These are phyloP conservation scores for Micractinium sp. DNA, from an alignment of 139 green algal species.

Conservation along the genomic window DNA sequence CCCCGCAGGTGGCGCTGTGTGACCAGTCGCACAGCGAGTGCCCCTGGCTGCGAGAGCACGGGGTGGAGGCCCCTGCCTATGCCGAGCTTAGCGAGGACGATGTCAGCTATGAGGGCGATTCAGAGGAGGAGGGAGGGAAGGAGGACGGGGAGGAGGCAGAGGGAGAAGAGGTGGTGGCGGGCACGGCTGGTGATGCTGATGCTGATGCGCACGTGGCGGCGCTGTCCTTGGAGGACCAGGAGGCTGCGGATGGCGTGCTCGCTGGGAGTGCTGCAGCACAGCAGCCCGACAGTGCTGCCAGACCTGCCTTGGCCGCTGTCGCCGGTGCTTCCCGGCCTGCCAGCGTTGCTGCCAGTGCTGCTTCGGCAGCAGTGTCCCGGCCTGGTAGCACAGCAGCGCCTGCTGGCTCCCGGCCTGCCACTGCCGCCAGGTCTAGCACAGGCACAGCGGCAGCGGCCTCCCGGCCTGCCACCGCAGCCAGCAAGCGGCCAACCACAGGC, in stretches of 20 bases:
- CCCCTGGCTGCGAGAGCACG: constrained; percentile 1
- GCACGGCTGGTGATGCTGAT: neutral
- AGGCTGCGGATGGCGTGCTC: neutral
- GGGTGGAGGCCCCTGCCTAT: constrained; percentile 5
- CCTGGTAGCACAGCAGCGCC: neutral
- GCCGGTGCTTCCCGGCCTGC: no score
- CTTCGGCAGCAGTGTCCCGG: no score
- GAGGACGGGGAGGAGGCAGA: neutral
- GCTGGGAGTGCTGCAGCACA: neutral
- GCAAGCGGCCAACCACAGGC: neutral
- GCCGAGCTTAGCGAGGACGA: neutral
- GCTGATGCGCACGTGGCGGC: neutral
- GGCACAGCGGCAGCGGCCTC: neutral
- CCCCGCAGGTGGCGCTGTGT: constrained; percentile 13
- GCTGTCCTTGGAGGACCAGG: no score
- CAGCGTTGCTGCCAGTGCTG: no score
- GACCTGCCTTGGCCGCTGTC: no score
- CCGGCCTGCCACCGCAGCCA: neutral
- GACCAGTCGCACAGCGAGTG: neutral
- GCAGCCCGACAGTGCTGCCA: neutral
- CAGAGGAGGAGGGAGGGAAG: neutral
- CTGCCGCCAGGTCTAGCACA: neutral
- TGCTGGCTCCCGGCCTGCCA: neutral
- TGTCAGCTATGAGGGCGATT: neutral
- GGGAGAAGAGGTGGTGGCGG: neutral